Conservation (phyloP, 1,139 yeast genomes). For the Pichia sp. region DNA sequence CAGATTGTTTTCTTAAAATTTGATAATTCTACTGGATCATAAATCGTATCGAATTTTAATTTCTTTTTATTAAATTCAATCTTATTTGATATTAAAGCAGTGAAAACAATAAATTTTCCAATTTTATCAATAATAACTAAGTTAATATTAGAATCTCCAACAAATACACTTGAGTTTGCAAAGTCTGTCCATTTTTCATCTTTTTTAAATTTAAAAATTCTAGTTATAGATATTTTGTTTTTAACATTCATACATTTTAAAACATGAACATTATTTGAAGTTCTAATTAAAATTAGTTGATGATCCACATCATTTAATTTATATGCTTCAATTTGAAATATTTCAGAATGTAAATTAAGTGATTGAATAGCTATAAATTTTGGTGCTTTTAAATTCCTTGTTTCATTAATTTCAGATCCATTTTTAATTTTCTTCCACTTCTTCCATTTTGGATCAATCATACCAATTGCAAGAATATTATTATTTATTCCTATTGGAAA, state of each 20-base stretch:
- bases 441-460: conserved; percentile 5
- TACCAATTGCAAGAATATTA: conserved; percentile 4
- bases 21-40: conserved; percentile 48
- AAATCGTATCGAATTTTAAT: conserved; percentile 26
- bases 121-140: conserved; percentile 44
- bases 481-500: conserved; percentile 1
- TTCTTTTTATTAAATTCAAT: neutral
- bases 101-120: conserved; percentile 46
- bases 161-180: conserved; percentile 16
- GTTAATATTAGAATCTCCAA: conserved; percentile 25
- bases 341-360: neutral
- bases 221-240: neutral
- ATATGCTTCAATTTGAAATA: conserved; percentile 4
- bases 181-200: conserved; percentile 11
- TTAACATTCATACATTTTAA: neutral
- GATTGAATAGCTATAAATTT: conserved; percentile 1
- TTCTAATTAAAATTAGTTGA: conserved; percentile 1
- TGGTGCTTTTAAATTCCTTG: neutral
- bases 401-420: neutral
- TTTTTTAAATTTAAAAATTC: conserved; percentile 6
- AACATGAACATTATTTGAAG: neutral
- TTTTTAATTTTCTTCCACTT: conserved; percentile 6
- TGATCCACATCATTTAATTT: neutral
- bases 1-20: conserved; percentile 49
- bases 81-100: neutral